phyloP scores from a whole-genome alignment of 805 yeast species.

The Kodamaea hsintzibuensis region DNA sequence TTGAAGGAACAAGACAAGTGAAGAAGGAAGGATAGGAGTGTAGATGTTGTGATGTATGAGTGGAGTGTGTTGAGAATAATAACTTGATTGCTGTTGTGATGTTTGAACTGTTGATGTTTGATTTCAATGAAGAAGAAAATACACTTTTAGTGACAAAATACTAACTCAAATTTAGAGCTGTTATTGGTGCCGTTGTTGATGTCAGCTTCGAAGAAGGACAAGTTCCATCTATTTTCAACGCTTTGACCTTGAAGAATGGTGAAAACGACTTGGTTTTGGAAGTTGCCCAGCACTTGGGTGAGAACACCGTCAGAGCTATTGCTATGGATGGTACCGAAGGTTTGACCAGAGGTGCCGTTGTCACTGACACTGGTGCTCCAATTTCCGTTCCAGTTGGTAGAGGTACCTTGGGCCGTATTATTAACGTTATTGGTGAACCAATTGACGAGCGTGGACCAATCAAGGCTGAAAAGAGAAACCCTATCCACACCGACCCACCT shows the following conservation, averaged over 20 bases:
- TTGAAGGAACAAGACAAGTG: not conserved
- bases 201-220: slow-evolving; percentile 98
- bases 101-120: not conserved
- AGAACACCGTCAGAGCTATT: slow-evolving; percentile 99
- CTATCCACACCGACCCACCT: slow-evolving; percentile 99
- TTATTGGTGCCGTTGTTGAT: slow-evolving; percentile 99
- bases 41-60: not conserved
- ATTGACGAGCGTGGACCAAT: slow-evolving; percentile 99
- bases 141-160: slow-evolving; percentile 16
- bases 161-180: slow-evolving; percentile 65
- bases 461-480: slow-evolving; percentile 87
- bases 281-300: slow-evolving; percentile 99
- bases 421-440: slow-evolving; percentile 99
- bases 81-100: not conserved
- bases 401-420: slow-evolving; percentile 97
- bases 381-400: slow-evolving; percentile 99
- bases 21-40: not conserved
- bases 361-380: slow-evolving; percentile 96
- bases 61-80: not conserved
- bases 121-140: not conserved
- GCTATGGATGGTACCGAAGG: slow-evolving; percentile 99
- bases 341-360: slow-evolving; percentile 95
- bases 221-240: slow-evolving; percentile 96
- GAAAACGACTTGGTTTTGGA: slow-evolving; percentile 86
- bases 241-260: slow-evolving; percentile 82